phyloP scores from a whole-genome alignment of 2,329 filamentous ascomycete genomes.

The Grosmannia serpens region DNA sequence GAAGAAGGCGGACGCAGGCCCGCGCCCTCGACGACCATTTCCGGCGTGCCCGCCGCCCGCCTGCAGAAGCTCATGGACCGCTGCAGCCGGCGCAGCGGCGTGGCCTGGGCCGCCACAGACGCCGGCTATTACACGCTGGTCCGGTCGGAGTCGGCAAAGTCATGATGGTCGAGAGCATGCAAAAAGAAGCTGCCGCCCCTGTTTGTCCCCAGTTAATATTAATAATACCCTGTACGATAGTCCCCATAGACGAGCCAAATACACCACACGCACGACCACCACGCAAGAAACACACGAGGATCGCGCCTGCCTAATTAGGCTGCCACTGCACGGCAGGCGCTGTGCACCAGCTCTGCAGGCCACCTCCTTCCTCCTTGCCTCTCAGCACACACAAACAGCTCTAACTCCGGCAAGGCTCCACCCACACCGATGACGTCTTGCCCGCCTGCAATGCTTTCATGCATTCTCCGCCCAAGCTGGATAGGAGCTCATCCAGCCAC shows the following conservation, averaged over 20 bases:
- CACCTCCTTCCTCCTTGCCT: too few relatives aligned
- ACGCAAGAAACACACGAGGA: background rate
- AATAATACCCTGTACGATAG: background rate
- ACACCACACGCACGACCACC: background rate
- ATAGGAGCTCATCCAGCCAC: background rate
- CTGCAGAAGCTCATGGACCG: conserved; percentile 6
- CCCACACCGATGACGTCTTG: background rate
- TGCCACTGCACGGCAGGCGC: background rate
- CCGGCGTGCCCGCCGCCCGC: conserved; percentile 24
- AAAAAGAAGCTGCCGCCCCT: too few relatives aligned
- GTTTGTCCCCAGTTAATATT: background rate
- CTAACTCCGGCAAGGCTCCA: background rate
- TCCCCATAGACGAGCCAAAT: too few relatives aligned
- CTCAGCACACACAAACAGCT: too few relatives aligned
- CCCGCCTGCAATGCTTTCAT: background rate
- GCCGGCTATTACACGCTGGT: conserved; percentile 2
- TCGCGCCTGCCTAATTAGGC: background rate
- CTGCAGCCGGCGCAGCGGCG: conserved; percentile 5
- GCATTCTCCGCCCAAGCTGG: background rate
- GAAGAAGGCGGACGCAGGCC: background rate
- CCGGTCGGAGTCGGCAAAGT: background rate
- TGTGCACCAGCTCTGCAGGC: background rate
- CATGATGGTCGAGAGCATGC: background rate
- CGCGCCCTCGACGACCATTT: conserved; percentile 15
- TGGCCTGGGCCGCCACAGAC: conserved; percentile 3